Conservation (phyloP, 805 yeast genomes). For the Ogataea methylovora region DNA sequence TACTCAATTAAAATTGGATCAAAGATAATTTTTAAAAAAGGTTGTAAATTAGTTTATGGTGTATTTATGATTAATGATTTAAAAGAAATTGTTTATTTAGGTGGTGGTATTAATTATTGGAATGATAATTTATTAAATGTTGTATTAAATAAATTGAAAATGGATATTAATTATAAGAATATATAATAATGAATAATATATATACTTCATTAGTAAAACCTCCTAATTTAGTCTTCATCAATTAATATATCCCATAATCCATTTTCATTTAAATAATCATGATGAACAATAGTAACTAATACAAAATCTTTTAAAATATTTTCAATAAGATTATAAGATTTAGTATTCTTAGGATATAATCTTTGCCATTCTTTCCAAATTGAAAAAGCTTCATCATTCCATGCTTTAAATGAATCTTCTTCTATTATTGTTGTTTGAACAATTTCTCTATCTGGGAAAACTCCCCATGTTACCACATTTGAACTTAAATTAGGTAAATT, state of each 20-base stretch:
- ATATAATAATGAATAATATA: neutral
- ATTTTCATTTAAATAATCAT: constrained; percentile 65
- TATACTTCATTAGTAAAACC: neutral
- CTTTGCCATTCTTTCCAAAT: constrained; percentile 92
- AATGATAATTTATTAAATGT: constrained; percentile 21
- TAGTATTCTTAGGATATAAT: constrained; percentile 54
- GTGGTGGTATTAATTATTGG: constrained; percentile 21
- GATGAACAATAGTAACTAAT: constrained; percentile 82
- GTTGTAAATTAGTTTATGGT: constrained; percentile 42
- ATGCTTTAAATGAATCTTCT: constrained; percentile 86
- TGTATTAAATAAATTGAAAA: constrained; percentile 31
- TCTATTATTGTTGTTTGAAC: constrained; percentile 90
- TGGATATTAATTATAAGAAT: constrained; percentile 16
- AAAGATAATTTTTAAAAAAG: constrained; percentile 41
- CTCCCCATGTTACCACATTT: constrained; percentile 97
- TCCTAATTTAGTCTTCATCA: constrained; percentile 9
- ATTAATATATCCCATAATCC: constrained; percentile 70
- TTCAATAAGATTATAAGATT: constrained; percentile 55
- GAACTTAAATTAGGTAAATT: constrained; percentile 50
- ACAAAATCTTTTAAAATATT: constrained; percentile 54
- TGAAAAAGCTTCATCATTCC: constrained; percentile 93
- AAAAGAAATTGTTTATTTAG: constrained; percentile 15
- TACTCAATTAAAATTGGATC: constrained; percentile 48
- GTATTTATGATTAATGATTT: constrained; percentile 28
- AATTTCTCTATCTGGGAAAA: constrained; percentile 83